Conservation (phyloP, 495 filamentous ascomycete species). For the Saxophila tyrrhenica region DNA sequence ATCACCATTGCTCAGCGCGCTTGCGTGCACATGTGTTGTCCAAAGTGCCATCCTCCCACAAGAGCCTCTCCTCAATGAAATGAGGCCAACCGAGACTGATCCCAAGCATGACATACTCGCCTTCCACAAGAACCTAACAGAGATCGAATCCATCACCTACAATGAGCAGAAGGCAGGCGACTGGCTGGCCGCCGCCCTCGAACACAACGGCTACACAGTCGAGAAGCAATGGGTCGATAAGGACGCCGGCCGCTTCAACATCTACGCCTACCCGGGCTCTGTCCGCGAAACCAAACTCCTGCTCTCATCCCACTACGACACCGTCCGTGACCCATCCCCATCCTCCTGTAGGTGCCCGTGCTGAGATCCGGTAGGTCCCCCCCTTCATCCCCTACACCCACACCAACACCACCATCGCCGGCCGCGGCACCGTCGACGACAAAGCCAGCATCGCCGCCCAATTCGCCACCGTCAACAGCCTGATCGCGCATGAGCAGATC, state of each 20-base stretch:
- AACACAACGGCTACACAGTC: conserved; percentile 46
- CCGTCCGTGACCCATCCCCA: conserved; percentile 28
- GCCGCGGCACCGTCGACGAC: conserved; percentile 80
- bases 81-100: too few species aligned
- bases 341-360: not conserved
- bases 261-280: conserved; percentile 62
- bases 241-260: conserved; percentile 47
- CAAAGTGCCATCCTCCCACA: not conserved
- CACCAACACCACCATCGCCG: conserved; percentile 40
- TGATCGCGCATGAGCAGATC: conserved; percentile 36
- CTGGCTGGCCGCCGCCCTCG: conserved; percentile 59
- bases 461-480: conserved; percentile 57
- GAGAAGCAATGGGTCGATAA: conserved; percentile 43
- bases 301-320: conserved; percentile 63
- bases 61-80: not conserved
- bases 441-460: conserved; percentile 73
- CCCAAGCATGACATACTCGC: conserved; percentile 46
- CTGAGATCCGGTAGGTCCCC: conserved; percentile 34
- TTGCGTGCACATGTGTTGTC: not conserved
- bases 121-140: conserved; percentile 65
- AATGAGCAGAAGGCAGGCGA: conserved; percentile 57
- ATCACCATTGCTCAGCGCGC: not conserved
- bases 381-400: conserved; percentile 58
- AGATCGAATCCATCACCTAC: conserved; percentile 63
- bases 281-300: conserved; percentile 51